Evolutionary conservation across 2,329 filamentous ascomycete genomes (phyloP).

Genomic region (Epichloe aotearoae): DNA sequence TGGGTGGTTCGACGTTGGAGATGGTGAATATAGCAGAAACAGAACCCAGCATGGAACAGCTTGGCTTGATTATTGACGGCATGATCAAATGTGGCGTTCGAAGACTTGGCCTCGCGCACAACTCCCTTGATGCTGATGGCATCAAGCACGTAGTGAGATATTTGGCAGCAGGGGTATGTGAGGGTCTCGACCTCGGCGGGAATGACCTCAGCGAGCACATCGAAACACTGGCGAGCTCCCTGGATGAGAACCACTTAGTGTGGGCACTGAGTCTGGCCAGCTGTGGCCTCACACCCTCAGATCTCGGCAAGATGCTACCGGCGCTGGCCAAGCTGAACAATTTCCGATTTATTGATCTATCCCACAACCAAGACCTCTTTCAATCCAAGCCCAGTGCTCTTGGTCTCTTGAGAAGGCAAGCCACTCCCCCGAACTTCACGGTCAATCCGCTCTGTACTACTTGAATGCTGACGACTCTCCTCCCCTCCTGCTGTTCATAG

Average conservation of each 20-base stretch:
- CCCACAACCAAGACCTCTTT: constrained; percentile 76
- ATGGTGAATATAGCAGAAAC: constrained; percentile 76
- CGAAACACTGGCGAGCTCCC: constrained; percentile 35
- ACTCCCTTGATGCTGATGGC: constrained; percentile 60
- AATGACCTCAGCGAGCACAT: constrained; percentile 55
- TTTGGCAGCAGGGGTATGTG: constrained; percentile 61
- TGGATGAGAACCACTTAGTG: constrained; percentile 44
- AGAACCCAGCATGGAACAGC: constrained; percentile 53
- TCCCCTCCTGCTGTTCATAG: background rate
- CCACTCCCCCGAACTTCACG: too few species aligned
- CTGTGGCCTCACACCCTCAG: constrained; percentile 63
- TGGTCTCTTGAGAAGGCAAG: constrained; percentile 58
- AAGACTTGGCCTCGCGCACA: constrained; percentile 72
- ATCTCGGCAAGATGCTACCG: constrained; percentile 63
- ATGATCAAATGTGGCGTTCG: constrained; percentile 65
- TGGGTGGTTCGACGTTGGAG: constrained; percentile 65
- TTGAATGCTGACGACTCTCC: background rate
- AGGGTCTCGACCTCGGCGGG: constrained; percentile 78
- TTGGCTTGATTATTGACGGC: constrained; percentile 69
- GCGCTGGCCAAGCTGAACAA: constrained; percentile 54
- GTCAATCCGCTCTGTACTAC: background rate
- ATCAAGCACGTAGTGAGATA: constrained; percentile 66
- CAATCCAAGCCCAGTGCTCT: constrained; percentile 60
- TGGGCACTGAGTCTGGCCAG: constrained; percentile 79
- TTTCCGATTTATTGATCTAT: constrained; percentile 83